Percentiles rank a stretch among this genome's conserved stretches.
Evolutionary conservation across 2,329 filamentous ascomycete species (phyloP).

Genomic region (Fusarium acutatum): DNA sequence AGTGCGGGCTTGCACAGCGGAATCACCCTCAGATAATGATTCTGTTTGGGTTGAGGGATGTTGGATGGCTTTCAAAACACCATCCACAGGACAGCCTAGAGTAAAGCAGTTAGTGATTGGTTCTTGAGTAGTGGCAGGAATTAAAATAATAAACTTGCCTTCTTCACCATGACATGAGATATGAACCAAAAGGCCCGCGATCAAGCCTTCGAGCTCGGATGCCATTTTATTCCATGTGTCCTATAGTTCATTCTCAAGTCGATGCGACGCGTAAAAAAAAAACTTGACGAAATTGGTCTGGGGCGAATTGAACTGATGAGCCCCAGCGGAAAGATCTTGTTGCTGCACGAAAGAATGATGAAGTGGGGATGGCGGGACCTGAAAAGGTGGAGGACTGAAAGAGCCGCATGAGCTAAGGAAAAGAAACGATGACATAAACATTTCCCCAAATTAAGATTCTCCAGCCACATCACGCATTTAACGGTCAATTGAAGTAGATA

Average conservation of each 20-base stretch:
- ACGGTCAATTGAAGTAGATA: too few relatives aligned
- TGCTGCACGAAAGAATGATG: constrained; percentile 31
- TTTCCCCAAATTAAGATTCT: background rate
- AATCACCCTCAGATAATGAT: constrained; percentile 14
- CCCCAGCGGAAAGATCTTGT: constrained; percentile 24
- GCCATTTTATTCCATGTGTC: constrained; percentile 42
- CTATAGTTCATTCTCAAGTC: constrained; percentile 41
- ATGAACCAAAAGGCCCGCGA: constrained; percentile 48
- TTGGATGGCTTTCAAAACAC: constrained; percentile 46
- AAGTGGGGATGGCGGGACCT: constrained; percentile 33
- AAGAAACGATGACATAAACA: constrained; percentile 36
- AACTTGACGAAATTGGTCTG: constrained; percentile 27
- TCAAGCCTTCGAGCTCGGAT: constrained; percentile 51
- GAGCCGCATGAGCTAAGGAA: background rate
- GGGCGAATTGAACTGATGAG: constrained; percentile 44
- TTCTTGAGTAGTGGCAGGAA: background rate
- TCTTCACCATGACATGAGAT: constrained; percentile 51
- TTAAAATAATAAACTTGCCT: constrained; percentile 42
- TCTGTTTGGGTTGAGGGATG: constrained; percentile 34
- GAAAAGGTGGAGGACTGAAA: constrained; percentile 10
- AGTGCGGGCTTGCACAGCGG: constrained; percentile 38
- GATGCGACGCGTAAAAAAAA: constrained; percentile 28
- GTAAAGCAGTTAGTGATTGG: constrained; percentile 10
- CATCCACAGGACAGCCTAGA: constrained; percentile 45
- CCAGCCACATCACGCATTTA: too few relatives aligned